Base-by-base conservation (phyloP, 177 flowering plant species). In the Tripterygium wilfordii region DNA sequence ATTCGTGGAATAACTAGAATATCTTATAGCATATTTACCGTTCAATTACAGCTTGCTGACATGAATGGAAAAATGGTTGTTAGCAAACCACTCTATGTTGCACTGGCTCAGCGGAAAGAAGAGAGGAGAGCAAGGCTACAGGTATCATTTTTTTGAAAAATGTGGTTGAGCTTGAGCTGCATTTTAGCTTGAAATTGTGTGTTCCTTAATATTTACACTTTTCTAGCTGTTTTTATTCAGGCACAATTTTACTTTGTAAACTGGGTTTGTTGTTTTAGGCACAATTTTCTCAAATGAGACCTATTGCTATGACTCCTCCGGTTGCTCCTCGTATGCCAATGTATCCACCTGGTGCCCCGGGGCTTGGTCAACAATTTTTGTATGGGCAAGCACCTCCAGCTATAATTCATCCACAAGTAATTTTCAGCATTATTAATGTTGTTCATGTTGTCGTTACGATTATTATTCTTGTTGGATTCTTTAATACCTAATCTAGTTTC, bases 81-180 rank as follows among this genome's bases (percentile, higher is more conserved):
- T 25, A 73, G 76, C 69, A 88, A 88, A 56, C 97, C 97, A 24
- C 85, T 88, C 1, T 88, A 88, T 79, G 97, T 88, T 62, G 95
- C 97, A 6, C 74, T 69, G 61, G 97, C 95, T 0, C 95, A 88
- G 45, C 67, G 87, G 42, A 86, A 89, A 57, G 97, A 89, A 61
- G 97, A 89, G 36, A 74, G 97, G 45, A 78, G 70, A 56, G 83
- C 91, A 16, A 74, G 77, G 69, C 65, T 88, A 63, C 96, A 85
- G 89, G 95, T 88, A 62, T 32, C 13, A 2, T 14, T 14, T 31
- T 37, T 45, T n/a, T n/a, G 23, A 12, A 24, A 18, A 4, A 28
- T n/a, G 19, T 48, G 12, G 21, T 18, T 15, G 14, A 8, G 19
- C 10, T 22, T 52, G 28, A 35, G 20, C 23, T n/a, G n/a, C n/a